phyloP scores from a whole-genome alignment of 805 yeast genomes.

The Kregervanrija delftensis region DNA sequence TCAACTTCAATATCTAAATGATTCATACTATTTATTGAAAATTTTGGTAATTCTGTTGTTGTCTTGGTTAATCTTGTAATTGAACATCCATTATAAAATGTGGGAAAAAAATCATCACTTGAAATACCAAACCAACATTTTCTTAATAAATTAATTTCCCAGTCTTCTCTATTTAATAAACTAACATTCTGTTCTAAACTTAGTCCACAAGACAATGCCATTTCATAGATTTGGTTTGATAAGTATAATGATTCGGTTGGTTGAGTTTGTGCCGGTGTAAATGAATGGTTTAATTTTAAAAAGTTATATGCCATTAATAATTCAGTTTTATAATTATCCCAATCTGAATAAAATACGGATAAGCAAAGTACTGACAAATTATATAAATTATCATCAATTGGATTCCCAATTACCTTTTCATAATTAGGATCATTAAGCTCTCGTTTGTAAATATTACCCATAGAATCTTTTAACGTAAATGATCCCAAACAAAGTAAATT shows the following conservation, averaged over 20 bases:
- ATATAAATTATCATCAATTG: too few species aligned
- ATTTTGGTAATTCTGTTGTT: constrained; percentile 38
- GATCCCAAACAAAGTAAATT: too few species aligned
- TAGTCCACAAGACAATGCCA: constrained; percentile 39
- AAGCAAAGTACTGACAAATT: too few species aligned
- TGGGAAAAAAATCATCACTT: constrained; percentile 35
- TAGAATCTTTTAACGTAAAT: too few species aligned
- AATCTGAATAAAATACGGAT: too few species aligned
- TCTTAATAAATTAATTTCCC: constrained; percentile 43
- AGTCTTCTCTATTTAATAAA: constrained; percentile 14
- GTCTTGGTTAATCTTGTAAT: constrained; percentile 29
- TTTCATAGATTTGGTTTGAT: constrained; percentile 33
- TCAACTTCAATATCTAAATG: constrained; percentile 31
- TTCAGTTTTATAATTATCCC: constrained; percentile 3
- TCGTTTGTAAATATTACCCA: too few species aligned
- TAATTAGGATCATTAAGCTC: too few species aligned
- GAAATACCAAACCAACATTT: constrained; percentile 50
- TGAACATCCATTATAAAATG: constrained; percentile 28
- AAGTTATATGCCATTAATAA: constrained; percentile 39
- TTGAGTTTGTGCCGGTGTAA: constrained; percentile 43
- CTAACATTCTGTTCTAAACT: constrained; percentile 39
- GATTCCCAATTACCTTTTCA: too few species aligned
- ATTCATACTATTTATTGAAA: constrained; percentile 23
- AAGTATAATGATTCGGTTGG: constrained; percentile 34
- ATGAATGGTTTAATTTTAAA: constrained; percentile 32